Base-by-base conservation (phyloP, 2,329 filamentous ascomycete species). In the Fusarium sororula region DNA sequence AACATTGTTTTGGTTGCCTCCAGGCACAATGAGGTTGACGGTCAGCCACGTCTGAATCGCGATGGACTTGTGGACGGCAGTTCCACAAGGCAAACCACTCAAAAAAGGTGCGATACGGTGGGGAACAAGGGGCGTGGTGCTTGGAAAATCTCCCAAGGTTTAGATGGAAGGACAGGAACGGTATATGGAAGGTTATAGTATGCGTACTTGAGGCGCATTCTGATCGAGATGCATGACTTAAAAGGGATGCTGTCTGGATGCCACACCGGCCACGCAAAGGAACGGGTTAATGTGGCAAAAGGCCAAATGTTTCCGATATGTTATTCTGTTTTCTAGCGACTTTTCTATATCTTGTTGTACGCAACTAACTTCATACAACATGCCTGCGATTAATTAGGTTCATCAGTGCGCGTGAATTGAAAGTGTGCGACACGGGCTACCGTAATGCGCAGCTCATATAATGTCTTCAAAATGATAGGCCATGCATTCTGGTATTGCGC, bases 141-240 rank as follows among this genome's bases (percentile, higher is more conserved):
- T 79, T 76, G 77, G 76, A 79, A 78, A 78, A 79, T 75, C 66
- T 79, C 75, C 67, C 69, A 68, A 58, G 62, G 69, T 73, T 70
- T 78, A 79, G 75, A 77, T 68, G 63, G 77, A 67, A 73, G 74
- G 68, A 66, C 39, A 71, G 66, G 51, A 61, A 74, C 59, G 71
- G 69, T 66, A 65, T 67, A 63, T 38, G 76, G 66, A 66, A 63
- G 59, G 67, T 55, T 69, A 59, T 62, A 48, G 63, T 70, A 63
- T 73, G 63, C 67, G 60, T 68, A 37, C 64, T 32, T 68, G 57
- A 50, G 51, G 42, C 45, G 72, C 67, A 54, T 60, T 66, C 44
- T 61, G 56, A 47, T 47, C 22, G 56, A 59, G 58, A 48, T 54
- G 42, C 48, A 28, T 55, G 50, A 47, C 35, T 42, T 62, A 70